These are phyloP conservation scores for Nicotiana paniculata DNA, from an alignment of 257 asterid species.

Conservation along the genomic window DNA sequence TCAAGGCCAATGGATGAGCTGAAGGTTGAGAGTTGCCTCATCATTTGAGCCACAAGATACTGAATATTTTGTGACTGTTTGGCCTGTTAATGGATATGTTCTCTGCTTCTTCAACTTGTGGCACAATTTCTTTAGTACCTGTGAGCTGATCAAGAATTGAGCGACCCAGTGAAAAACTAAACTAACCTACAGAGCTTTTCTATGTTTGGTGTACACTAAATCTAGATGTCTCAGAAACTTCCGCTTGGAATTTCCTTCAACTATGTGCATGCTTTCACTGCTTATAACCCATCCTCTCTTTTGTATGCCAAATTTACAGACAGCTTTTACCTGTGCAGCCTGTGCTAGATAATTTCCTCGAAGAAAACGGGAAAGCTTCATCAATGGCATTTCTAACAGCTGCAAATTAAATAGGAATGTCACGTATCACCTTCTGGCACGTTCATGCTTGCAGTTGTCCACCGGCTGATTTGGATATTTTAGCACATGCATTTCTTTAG, in stretches of 20 bases:
- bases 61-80: neutral
- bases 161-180: neutral
- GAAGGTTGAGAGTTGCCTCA: neutral
- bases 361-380: conserved; percentile 43
- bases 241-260: neutral
- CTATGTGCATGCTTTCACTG: neutral
- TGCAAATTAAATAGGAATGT: conserved; percentile 15
- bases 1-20: neutral
- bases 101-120: neutral
- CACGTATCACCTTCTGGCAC: neutral
- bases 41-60: neutral
- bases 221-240: neutral
- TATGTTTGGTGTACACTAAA: neutral
- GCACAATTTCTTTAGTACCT: neutral
- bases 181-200: neutral
- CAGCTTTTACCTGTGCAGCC: conserved; percentile 37
- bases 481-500: neutral
- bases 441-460: neutral
- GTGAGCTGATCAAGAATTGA: neutral
- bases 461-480: neutral
- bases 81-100: neutral
- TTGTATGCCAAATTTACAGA: neutral
- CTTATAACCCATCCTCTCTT: neutral
- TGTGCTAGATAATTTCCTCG: conserved; percentile 36
- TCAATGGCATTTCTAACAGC: conserved; percentile 38